Percentiles rank a stretch among this genome's conserved stretches.
These are phyloP conservation scores for Backusella parvicylindrica DNA, from an alignment of 192 early-diverging fungal genomes.

Conservation along the genomic window DNA sequence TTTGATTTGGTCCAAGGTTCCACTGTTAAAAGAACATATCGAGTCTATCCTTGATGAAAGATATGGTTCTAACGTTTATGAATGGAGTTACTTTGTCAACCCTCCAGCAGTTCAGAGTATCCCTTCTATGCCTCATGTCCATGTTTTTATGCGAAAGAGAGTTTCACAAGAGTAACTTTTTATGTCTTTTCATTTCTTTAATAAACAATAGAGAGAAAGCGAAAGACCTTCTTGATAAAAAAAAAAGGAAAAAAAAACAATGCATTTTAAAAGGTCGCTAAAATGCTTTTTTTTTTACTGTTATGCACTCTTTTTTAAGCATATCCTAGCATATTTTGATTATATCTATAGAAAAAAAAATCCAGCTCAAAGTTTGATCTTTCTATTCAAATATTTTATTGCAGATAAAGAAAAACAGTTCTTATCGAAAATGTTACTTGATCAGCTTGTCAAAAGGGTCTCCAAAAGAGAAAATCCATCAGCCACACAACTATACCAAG, in stretches of 20 bases:
- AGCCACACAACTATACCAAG: neutral
- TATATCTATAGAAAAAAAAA: neutral
- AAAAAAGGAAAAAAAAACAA: neutral
- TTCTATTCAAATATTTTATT: neutral
- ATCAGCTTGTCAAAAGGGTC: neutral
- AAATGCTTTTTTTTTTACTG: no score
- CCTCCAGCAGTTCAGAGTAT: constrained; percentile 22
- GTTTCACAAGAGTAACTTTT: neutral
- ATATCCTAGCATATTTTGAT: neutral
- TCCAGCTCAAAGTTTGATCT: neutral
- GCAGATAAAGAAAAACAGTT: neutral
- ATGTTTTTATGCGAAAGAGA: constrained; percentile 18
- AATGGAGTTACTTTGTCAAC: constrained; percentile 24
- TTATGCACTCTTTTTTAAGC: no score
- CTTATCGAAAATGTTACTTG: neutral
- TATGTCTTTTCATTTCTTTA: no score
- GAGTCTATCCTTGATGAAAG: neutral
- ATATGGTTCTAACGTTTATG: neutral
- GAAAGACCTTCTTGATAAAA: neutral
- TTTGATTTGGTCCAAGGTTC: constrained; percentile 19
- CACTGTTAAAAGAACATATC: neutral
- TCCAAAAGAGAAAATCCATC: neutral
- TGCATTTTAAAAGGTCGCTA: neutral
- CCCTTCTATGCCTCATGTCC: constrained; percentile 13
- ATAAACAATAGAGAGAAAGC: neutral